Conservation (phyloP, 2,329 filamentous ascomycete species). For the Ophiocordyceps camponoti-floridani region DNA sequence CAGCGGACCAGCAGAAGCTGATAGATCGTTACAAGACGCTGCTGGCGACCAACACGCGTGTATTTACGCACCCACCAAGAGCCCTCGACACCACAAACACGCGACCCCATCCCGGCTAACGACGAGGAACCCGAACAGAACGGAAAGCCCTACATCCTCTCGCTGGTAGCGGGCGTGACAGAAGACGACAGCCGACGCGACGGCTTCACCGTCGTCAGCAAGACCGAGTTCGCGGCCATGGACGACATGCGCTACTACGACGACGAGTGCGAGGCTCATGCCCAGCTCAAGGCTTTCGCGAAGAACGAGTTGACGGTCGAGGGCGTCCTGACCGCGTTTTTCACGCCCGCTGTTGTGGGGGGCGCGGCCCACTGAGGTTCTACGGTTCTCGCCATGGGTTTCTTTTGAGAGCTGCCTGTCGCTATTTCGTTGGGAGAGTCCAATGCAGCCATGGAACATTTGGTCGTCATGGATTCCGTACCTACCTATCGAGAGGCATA, state of each 20-base stretch:
- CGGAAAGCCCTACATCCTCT: constrained; percentile 52
- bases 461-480: too few relatives aligned
- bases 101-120: not conserved
- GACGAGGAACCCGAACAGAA: constrained; percentile 26
- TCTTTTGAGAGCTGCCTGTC: too few relatives aligned
- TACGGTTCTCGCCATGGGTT: too few relatives aligned
- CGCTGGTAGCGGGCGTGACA: constrained; percentile 32
- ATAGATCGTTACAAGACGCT: constrained; percentile 26
- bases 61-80: constrained; percentile 6
- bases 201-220: constrained; percentile 46
- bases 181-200: constrained; percentile 41
- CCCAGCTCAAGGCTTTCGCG: constrained; percentile 19
- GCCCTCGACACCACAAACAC: not conserved
- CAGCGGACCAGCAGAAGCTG: constrained; percentile 23
- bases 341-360: constrained; percentile 11
- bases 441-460: too few relatives aligned
- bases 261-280: constrained; percentile 25
- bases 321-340: constrained; percentile 22
- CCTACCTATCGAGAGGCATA: too few relatives aligned
- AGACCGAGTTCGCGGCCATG: constrained; percentile 43
- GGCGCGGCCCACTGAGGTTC: not conserved
- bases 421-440: too few relatives aligned
- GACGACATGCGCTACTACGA: constrained; percentile 60
- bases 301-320: constrained; percentile 12
- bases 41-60: constrained; percentile 21